Evolutionary conservation across 495 filamentous ascomycete genomes (phyloP).

Genomic region (Articulospora tetracladia): DNA sequence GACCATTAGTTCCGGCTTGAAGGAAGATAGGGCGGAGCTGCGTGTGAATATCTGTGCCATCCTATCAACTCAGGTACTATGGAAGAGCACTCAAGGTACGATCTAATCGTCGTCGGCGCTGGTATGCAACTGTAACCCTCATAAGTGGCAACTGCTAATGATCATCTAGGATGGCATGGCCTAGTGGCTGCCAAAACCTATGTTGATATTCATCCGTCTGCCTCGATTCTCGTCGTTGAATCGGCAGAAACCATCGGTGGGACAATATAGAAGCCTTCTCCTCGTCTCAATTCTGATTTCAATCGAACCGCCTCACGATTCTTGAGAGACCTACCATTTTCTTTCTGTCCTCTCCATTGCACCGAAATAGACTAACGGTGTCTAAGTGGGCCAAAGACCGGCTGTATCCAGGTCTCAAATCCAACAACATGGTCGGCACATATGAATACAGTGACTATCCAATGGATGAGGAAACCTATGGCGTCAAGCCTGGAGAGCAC

Average conservation of each 20-base stretch:
- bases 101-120: background rate
- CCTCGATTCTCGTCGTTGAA: conserved; percentile 50
- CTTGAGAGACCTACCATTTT: no score
- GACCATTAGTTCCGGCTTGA: no score
- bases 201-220: conserved; percentile 46
- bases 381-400: conserved; percentile 66
- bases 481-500: conserved; percentile 58
- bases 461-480: conserved; percentile 56
- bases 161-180: conserved; percentile 48
- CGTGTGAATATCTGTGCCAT: no score
- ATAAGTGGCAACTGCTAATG: background rate
- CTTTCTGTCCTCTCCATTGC: no score
- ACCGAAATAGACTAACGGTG: no score
- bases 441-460: conserved; percentile 72
- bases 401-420: conserved; percentile 64
- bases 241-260: conserved; percentile 57
- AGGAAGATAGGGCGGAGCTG: no score
- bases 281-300: no score
- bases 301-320: no score
- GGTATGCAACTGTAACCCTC: background rate
- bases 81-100: background rate
- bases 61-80: background rate
- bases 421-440: conserved; percentile 53
- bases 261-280: no score
- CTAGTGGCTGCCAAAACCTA: conserved; percentile 60